Base-by-base conservation (phyloP, 495 filamentous ascomycete species). In the Penicillium steckii region DNA sequence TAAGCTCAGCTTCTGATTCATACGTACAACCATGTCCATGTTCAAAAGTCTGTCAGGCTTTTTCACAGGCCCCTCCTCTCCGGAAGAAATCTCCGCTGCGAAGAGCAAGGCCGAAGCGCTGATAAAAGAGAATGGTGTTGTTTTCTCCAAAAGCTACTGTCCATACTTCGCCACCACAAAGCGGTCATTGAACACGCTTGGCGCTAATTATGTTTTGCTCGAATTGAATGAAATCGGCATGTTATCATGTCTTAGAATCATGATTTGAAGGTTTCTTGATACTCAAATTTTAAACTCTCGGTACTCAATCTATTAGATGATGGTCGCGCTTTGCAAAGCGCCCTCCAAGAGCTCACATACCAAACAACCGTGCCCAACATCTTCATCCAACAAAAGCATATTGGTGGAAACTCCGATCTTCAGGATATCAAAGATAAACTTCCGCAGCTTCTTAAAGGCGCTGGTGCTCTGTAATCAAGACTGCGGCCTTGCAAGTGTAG, bases 81-180 rank as follows among this genome's bases (percentile, higher is more conserved):
- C 33, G 2, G 33, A 37, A 17, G 33, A 37, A 4, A 12, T 37
- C 10, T 12, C 33, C n/a, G 33, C 15, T 1, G 33, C 33, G n/a
- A 37, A 37, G 18, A 17, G n/a, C 10, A 37, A 37, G 33, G 33
- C n/a, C 13, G n/a, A 37, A 15, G 33, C 33, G 13, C 15, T 37
- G 33, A 37, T 37, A 9, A 46, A 18, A 7, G 27, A 35, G 4
- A 47, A 29, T 8, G 15, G 23, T 15, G 19, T 26, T 90, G 84
- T 95, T 55, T 95, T 95, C 79, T 85, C 80, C 67, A 95, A 95
- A 74, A 85, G 82, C 12, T 91, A 84, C 69, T 95, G 90, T 78
- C 89, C 90, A 3, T 89, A 91, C 79, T 94, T 89, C 76, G 71
- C 65, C 43, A 77, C 88, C 41, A 77, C 85, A 33, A 94, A 94